Percentiles rank a stretch among this genome's conserved stretches.
Conservation (phyloP, 1,284 basidiomycete genomes). For the Porphyrellus sp. region DNA sequence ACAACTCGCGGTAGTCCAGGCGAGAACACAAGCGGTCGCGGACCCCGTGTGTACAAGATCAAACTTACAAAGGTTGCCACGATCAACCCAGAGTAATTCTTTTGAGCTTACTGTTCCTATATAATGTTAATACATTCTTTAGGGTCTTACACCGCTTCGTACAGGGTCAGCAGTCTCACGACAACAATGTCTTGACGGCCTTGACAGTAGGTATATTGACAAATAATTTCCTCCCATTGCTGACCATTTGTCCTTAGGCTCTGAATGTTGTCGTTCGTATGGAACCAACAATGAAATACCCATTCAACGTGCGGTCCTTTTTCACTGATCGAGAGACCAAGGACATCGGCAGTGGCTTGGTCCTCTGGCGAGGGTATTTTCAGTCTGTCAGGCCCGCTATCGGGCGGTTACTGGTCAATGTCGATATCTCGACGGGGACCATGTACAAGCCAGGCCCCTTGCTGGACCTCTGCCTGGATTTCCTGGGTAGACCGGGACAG, state of each 20-base stretch:
- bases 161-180: constrained; percentile 62
- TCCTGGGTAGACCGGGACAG: constrained; percentile 41
- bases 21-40: constrained; percentile 36
- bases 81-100: constrained; percentile 68
- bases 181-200: constrained; percentile 67
- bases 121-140: constrained; percentile 6
- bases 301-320: constrained; percentile 74
- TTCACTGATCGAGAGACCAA: constrained; percentile 64
- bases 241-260: constrained; percentile 42
- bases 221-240: background rate
- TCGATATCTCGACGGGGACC: constrained; percentile 72
- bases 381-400: constrained; percentile 71
- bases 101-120: constrained; percentile 1
- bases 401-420: constrained; percentile 66
- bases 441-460: constrained; percentile 63
- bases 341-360: constrained; percentile 63
- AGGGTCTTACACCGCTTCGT: constrained; percentile 68
- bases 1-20: constrained; percentile 35
- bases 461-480: constrained; percentile 56
- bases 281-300: constrained; percentile 66
- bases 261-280: constrained; percentile 74
- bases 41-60: constrained; percentile 62
- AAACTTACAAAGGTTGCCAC: constrained; percentile 63
- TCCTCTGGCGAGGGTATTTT: constrained; percentile 74
- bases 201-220: constrained; percentile 51